Percentiles rank a stretch among this genome's conserved stretches.
Evolutionary conservation across 495 filamentous ascomycete genomes (phyloP).

Genomic region (Xylaria scruposa): DNA sequence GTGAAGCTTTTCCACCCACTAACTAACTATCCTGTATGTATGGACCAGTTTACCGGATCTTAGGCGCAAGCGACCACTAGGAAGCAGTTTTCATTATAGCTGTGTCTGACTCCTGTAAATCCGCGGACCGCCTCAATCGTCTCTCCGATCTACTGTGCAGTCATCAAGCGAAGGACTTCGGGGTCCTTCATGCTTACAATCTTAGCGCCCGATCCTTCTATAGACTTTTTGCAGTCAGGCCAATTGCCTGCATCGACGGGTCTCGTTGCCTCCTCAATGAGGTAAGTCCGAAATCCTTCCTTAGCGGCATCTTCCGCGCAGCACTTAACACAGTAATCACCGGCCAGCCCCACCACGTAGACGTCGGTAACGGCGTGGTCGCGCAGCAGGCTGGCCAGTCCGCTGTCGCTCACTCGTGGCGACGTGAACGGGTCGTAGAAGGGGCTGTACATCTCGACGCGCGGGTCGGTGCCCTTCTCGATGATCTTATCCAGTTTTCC

Average conservation of each 20-base stretch:
- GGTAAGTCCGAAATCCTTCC: conserved; percentile 77
- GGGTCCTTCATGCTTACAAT: conserved; percentile 50
- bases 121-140: conserved; percentile 21
- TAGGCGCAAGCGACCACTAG: neutral
- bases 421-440: conserved; percentile 73
- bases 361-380: conserved; percentile 71
- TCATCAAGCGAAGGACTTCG: conserved; percentile 50
- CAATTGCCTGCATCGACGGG: conserved; percentile 68
- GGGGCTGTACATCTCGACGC: conserved; percentile 89
- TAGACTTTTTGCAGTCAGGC: conserved; percentile 61
- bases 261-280: conserved; percentile 79
- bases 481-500: conserved; percentile 66
- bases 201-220: conserved; percentile 56
- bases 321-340: conserved; percentile 85
- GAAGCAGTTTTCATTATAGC: too few species aligned
- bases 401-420: conserved; percentile 63
- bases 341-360: conserved; percentile 84
- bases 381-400: conserved; percentile 63
- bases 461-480: conserved; percentile 75
- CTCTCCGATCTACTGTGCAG: conserved; percentile 28
- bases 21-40: neutral
- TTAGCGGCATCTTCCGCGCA: conserved; percentile 78
- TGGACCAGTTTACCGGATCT: neutral
- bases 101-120: neutral
- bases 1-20: neutral